These are phyloP conservation scores for Volvox reticuliferus DNA, from an alignment of 139 green algal species.

Conservation along the genomic window DNA sequence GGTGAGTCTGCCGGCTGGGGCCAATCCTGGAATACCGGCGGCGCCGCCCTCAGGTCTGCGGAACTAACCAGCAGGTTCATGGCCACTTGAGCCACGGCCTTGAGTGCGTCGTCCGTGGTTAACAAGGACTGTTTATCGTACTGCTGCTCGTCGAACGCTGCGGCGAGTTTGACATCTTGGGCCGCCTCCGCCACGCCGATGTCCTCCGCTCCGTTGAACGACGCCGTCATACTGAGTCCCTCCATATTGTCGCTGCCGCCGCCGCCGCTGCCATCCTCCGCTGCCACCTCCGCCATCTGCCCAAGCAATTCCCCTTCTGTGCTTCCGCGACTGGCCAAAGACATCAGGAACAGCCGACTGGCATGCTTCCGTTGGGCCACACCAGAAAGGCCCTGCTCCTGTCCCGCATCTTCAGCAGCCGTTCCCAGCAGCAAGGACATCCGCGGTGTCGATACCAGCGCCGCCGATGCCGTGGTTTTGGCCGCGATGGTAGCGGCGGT, in stretches of 20 bases:
- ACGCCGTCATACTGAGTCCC: not conserved
- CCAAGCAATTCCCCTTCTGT: not conserved
- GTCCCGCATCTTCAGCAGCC: not conserved
- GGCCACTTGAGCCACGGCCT: too few relatives aligned
- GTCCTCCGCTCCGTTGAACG: not conserved
- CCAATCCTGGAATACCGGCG: not conserved
- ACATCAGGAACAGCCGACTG: slow-evolving; percentile 30
- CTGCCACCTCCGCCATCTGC: not conserved
- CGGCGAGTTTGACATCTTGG: too few relatives aligned
- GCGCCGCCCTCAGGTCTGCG: not conserved
- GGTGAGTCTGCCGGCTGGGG: not conserved
- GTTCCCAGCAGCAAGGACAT: not conserved
- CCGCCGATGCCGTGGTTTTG: not conserved
- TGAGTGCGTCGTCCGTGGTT: too few relatives aligned
- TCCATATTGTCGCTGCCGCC: not conserved
- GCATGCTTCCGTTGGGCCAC: not conserved
- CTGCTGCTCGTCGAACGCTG: too few relatives aligned
- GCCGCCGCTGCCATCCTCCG: not conserved
- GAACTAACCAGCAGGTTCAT: not conserved
- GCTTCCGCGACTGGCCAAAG: not conserved
- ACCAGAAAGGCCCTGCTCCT: not conserved
- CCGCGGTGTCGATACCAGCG: not conserved
- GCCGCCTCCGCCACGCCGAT: too few relatives aligned
- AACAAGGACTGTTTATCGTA: too few relatives aligned
- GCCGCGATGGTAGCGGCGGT: not conserved